Evolutionary conservation across 2,329 filamentous ascomycete genomes (phyloP).

Genomic region (Penicillium sp.): DNA sequence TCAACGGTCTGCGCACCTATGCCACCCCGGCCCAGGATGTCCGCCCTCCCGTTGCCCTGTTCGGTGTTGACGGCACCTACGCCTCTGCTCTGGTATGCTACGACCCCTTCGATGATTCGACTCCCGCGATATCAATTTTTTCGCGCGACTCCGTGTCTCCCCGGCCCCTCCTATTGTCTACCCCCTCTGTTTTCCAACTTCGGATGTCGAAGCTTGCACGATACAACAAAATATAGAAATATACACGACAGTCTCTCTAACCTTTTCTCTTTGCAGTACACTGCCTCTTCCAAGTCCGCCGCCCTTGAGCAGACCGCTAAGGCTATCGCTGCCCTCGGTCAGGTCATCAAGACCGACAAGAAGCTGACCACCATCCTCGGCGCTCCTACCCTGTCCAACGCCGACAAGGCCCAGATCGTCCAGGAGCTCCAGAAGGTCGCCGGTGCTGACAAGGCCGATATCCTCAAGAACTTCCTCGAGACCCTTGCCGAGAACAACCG

Average conservation of each 20-base stretch:
- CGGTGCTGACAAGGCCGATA: conserved; percentile 70
- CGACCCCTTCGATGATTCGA: conserved; percentile 4
- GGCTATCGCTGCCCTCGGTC: conserved; percentile 70
- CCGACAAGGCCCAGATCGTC: conserved; percentile 84
- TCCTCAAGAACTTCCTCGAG: conserved; percentile 89
- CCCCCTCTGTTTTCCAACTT: conserved; percentile 14
- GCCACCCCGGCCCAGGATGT: conserved; percentile 66
- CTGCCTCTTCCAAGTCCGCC: conserved; percentile 84
- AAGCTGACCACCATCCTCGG: conserved; percentile 76
- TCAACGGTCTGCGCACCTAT: conserved; percentile 67
- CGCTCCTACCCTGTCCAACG: conserved; percentile 73
- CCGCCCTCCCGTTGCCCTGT: conserved; percentile 87
- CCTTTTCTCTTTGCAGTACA: conserved; percentile 66
- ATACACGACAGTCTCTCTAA: conserved; percentile 4
- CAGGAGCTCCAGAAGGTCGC: conserved; percentile 83
- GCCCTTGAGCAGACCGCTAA: conserved; percentile 82
- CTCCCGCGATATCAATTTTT: conserved; percentile 5
- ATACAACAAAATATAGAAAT: neutral
- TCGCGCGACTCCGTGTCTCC: conserved; percentile 14
- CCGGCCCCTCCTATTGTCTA: conserved; percentile 18
- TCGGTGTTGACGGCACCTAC: conserved; percentile 96
- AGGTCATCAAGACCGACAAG: conserved; percentile 75
- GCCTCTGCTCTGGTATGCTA: conserved; percentile 90
- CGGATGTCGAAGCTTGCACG: conserved; percentile 6
- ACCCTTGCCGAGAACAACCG: conserved; percentile 97